Evolutionary conservation across 441 rosid species (phyloP).

Genomic region (Arabidopsis hybrid): DNA sequence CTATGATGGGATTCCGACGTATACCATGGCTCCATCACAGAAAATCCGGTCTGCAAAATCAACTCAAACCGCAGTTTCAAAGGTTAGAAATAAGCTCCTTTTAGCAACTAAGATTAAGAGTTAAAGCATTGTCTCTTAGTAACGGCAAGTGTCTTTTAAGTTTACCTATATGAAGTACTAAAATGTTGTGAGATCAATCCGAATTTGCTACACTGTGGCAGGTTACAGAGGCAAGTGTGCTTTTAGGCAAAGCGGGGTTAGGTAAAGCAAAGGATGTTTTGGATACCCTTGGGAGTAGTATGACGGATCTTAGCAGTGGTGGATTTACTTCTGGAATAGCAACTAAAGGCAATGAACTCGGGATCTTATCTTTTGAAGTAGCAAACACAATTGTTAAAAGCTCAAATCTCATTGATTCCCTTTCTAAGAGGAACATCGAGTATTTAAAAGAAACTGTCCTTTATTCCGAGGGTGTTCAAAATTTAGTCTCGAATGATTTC

Average conservation of each 20-base stretch:
- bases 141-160: constrained; percentile 17
- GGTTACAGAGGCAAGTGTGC: constrained; percentile 66
- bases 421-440: constrained; percentile 52
- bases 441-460: constrained; percentile 62
- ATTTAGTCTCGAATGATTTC: constrained; percentile 63
- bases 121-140: background rate
- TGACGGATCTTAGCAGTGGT: constrained; percentile 65
- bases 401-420: constrained; percentile 71
- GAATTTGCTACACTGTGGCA: constrained; percentile 30
- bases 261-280: constrained; percentile 75
- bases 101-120: background rate
- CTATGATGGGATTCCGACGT: constrained; percentile 69
- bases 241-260: constrained; percentile 64
- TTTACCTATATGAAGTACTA: background rate
- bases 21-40: constrained; percentile 43
- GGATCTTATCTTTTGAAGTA: constrained; percentile 73
- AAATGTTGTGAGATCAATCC: background rate
- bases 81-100: constrained; percentile 45
- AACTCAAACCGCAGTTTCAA: constrained; percentile 63
- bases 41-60: constrained; percentile 60
- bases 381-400: constrained; percentile 78
- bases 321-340: constrained; percentile 67
- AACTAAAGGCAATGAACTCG: constrained; percentile 66
- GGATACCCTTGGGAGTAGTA: constrained; percentile 81
- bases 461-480: constrained; percentile 64